Base-by-base conservation (phyloP, 2,329 filamentous ascomycete genomes). In the Beauveria medogensis region DNA sequence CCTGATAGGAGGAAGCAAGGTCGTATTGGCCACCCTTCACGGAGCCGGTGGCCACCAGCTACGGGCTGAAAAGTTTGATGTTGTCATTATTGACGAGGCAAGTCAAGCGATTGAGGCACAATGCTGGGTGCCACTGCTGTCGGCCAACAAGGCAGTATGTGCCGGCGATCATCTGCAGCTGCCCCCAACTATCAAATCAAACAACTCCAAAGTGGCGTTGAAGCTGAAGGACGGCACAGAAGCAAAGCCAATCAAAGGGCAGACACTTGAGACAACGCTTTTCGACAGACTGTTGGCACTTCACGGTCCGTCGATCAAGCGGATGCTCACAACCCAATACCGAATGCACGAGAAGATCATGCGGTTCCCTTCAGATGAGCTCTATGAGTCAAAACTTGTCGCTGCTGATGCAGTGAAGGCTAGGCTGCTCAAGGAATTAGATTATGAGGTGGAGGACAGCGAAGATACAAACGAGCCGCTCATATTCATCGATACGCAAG, bases 311-410 rank as follows among this genome's bases (percentile, higher is more conserved):
- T 79, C 79, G 5, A 92, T 99, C 76, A 97, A 97, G 77, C 82
- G 90, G 56, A 96, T 97, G 90, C 83, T 99, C 26, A 97, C 91
- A 4, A 96, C 89, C 5, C 94, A 99, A 75, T 99, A 99, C 73
- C 91, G 94, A 43, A 99, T 99, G 94, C 92, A 99, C 71, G 89
- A 96, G 69, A 86, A 81, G 59, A 97, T 99, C 68, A 97, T 97
- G 92, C 82, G 85, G 7, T 99, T 97, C 69, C 93, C 94, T 0
- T 97, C 93, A 0, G 83, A 90, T 64, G 87, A 93, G 70, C 80
- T 97, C 12, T 99, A 99, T 75, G 90, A 91, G 63, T 84, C 83
- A 2, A 87, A 88, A 68, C 82, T 99, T 1, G 77, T 92, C 3
- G 93, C 94, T 0, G 92, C 89, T 1, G 90, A 93, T 5, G 78